These are phyloP conservation scores for Wickerhamiella vanderwaltii DNA, from an alignment of 805 yeast species.

Conservation along the genomic window DNA sequence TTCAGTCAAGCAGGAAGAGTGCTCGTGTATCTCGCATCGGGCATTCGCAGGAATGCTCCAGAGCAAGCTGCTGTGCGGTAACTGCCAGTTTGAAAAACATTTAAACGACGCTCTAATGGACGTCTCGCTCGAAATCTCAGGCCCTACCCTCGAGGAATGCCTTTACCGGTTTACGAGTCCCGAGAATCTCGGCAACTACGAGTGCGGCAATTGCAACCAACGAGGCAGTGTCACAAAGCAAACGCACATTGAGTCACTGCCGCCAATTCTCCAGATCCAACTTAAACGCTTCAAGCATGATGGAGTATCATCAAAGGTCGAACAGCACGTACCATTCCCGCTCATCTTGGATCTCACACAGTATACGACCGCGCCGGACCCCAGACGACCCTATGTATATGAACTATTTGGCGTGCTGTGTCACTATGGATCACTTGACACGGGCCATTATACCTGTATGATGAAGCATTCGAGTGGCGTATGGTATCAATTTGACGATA, in stretches of 20 bases:
- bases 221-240: slow-evolving; percentile 60
- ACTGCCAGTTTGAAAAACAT: slow-evolving; percentile 50
- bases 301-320: slow-evolving; percentile 48
- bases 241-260: slow-evolving; percentile 52
- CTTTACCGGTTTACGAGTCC: slow-evolving; percentile 62
- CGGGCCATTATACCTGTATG: slow-evolving; percentile 85
- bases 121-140: slow-evolving; percentile 58
- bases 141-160: slow-evolving; percentile 43
- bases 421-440: slow-evolving; percentile 86
- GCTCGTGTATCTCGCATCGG: slow-evolving; percentile 72
- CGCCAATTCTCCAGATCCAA: slow-evolving; percentile 74
- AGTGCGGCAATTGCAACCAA: slow-evolving; percentile 53
- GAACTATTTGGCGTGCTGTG: slow-evolving; percentile 80
- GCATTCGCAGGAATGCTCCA: slow-evolving; percentile 75
- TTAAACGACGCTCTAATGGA: slow-evolving; percentile 87
- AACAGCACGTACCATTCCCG: slow-evolving; percentile 62
- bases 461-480: slow-evolving; percentile 35
- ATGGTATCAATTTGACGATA: slow-evolving; percentile 91
- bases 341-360: slow-evolving; percentile 56
- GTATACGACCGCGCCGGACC: slow-evolving; percentile 30
- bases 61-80: slow-evolving; percentile 62
- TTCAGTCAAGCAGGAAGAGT: slow-evolving; percentile 25
- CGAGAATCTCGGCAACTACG: slow-evolving; percentile 67
- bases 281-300: slow-evolving; percentile 60
- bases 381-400: slow-evolving; percentile 36